phyloP scores from a whole-genome alignment of 345 rosid species.

The Melaleuca quinquenervia region DNA sequence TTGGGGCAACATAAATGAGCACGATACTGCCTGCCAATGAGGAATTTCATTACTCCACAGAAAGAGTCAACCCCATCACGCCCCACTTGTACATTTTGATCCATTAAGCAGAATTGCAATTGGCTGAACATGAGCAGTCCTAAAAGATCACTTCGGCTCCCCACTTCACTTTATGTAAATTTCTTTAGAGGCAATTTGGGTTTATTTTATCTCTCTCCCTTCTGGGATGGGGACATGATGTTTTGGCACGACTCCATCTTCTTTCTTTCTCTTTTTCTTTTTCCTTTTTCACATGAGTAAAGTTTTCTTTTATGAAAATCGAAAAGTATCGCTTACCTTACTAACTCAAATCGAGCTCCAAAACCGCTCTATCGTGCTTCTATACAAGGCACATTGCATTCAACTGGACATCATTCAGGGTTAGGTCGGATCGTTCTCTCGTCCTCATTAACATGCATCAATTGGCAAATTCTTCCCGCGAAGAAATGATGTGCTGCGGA shows the following conservation, averaged over 20 bases:
- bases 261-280: not conserved
- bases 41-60: not conserved
- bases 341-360: not conserved
- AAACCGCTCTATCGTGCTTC: not conserved
- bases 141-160: not conserved
- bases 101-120: not conserved
- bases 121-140: not conserved
- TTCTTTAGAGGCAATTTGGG: not conserved
- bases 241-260: not conserved
- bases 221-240: not conserved
- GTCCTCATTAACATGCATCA: not conserved
- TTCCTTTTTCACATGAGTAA: not conserved
- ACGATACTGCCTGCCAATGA: not conserved
- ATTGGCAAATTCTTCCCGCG: not conserved
- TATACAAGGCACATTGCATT: not conserved
- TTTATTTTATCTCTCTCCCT: not conserved
- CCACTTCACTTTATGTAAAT: not conserved
- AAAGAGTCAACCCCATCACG: not conserved
- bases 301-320: not conserved
- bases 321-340: not conserved
- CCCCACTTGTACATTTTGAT: not conserved
- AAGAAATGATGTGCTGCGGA: not conserved
- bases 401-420: not conserved
- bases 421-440: not conserved
- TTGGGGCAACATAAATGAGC: not conserved